These are phyloP conservation scores for Mycosarcoma mackinlayi DNA, from an alignment of 1,284 basidiomycete genomes.

Conservation along the genomic window DNA sequence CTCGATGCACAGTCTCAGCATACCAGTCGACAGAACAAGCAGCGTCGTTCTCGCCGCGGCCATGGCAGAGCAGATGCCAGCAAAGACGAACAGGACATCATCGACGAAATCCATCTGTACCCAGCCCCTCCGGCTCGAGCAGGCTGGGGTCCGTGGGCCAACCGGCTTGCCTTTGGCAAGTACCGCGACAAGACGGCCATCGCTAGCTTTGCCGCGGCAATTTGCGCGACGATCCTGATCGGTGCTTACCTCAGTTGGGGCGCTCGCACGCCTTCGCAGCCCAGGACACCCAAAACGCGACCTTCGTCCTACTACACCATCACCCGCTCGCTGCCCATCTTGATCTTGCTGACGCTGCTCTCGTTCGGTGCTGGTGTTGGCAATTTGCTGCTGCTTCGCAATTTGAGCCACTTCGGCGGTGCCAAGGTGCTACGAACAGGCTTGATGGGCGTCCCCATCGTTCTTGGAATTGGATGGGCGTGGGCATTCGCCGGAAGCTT, in stretches of 20 bases:
- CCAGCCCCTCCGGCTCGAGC: constrained; percentile 44
- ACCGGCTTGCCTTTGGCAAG: constrained; percentile 52
- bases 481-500: constrained; percentile 92
- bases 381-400: constrained; percentile 69
- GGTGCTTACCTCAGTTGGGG: constrained; percentile 45
- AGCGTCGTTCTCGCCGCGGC: constrained; percentile 8
- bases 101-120: constrained; percentile 45
- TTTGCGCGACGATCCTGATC: constrained; percentile 44
- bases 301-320: constrained; percentile 71
- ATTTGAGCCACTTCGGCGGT: constrained; percentile 48
- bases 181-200: constrained; percentile 60
- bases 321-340: constrained; percentile 83
- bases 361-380: constrained; percentile 83
- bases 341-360: constrained; percentile 79
- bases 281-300: constrained; percentile 51
- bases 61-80: background rate
- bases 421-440: constrained; percentile 49
- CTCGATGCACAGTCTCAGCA: constrained; percentile 9
- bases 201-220: constrained; percentile 40
- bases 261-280: constrained; percentile 32
- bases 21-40: constrained; percentile 4
- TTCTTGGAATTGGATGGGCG: constrained; percentile 81
- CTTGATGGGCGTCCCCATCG: constrained; percentile 74
- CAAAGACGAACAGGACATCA: constrained; percentile 14
- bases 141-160: constrained; percentile 52